These are phyloP conservation scores for Colletotrichum sp. DNA, from an alignment of 2,329 filamentous ascomycete genomes.

Conservation along the genomic window DNA sequence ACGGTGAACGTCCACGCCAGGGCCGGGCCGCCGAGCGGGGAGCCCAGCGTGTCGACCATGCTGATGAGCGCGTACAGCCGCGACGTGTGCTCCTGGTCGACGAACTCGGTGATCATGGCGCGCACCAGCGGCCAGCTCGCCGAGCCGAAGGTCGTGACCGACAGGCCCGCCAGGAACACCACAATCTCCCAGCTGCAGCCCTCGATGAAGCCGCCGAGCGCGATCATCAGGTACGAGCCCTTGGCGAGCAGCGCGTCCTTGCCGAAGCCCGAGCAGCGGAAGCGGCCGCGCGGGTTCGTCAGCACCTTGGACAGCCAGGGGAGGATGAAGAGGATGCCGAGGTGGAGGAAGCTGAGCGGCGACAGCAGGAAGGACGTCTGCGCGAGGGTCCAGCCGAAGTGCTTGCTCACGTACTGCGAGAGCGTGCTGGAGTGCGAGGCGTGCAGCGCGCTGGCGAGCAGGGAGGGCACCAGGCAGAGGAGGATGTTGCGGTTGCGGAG, in stretches of 20 bases:
- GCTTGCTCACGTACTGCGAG: constrained; percentile 48
- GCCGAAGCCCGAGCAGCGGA: constrained; percentile 36
- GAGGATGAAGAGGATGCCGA: constrained; percentile 39
- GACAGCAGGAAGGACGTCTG: constrained; percentile 46
- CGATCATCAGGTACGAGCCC: constrained; percentile 36
- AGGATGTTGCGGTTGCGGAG: constrained; percentile 39
- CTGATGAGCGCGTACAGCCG: constrained; percentile 45
- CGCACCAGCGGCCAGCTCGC: constrained; percentile 42
- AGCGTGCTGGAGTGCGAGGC: constrained; percentile 39
- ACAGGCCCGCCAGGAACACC: constrained; percentile 41
- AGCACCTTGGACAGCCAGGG: constrained; percentile 39
- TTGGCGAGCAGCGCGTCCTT: constrained; percentile 43
- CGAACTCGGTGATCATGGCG: constrained; percentile 45
- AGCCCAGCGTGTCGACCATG: constrained; percentile 43
- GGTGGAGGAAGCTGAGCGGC: constrained; percentile 42
- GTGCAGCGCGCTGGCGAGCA: constrained; percentile 41
- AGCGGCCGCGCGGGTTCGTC: constrained; percentile 27
- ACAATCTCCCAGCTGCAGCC: constrained; percentile 35
- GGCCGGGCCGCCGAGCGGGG: constrained; percentile 44
- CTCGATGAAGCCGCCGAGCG: constrained; percentile 37
- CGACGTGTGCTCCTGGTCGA: constrained; percentile 41
- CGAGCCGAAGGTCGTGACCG: constrained; percentile 41
- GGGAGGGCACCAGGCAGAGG: constrained; percentile 42
- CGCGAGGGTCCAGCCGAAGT: constrained; percentile 48
- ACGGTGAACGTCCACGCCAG: constrained; percentile 42